A percentile compares a stretch with the other conserved stretches of the same genome.
These are phyloP conservation scores for Diutina catenulata DNA, from an alignment of 1,139 yeast genomes.

Conservation along the genomic window DNA sequence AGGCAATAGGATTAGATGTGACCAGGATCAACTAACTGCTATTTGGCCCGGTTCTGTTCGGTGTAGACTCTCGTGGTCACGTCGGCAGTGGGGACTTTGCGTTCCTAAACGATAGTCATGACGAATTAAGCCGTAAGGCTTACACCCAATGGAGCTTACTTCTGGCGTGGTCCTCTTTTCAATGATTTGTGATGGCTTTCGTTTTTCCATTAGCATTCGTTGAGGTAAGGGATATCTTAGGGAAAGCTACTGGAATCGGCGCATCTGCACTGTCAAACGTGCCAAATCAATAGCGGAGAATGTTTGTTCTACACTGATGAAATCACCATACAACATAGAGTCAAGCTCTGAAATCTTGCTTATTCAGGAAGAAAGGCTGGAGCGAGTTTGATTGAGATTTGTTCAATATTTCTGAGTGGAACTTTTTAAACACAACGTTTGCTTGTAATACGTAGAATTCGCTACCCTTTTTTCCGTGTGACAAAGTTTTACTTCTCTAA, in stretches of 20 bases:
- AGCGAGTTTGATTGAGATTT: slow-evolving; percentile 4
- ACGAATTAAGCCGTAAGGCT: not conserved
- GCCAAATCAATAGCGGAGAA: not conserved
- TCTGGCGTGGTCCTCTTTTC: not conserved
- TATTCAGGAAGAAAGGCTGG: slow-evolving; percentile 6
- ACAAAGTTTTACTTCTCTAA: too few species aligned
- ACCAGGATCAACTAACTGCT: not conserved
- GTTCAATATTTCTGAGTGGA: slow-evolving; percentile 4
- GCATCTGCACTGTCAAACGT: slow-evolving; percentile 4
- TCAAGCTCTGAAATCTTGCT: slow-evolving; percentile 5
- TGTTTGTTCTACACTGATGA: slow-evolving; percentile 1
- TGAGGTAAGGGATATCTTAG: not conserved
- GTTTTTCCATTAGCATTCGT: not conserved
- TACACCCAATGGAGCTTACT: slow-evolving; percentile 5
- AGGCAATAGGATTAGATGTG: not conserved
- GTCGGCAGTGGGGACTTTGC: slow-evolving; percentile 5
- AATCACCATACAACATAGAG: slow-evolving; percentile 5
- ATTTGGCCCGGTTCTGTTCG: not conserved
- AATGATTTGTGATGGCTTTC: not conserved
- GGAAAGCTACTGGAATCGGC: not conserved
- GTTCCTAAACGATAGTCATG: slow-evolving; percentile 5
- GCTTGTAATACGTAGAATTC: too few species aligned
- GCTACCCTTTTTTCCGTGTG: too few species aligned
- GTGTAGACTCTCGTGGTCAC: slow-evolving; percentile 5
- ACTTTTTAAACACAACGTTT: too few species aligned